phyloP scores from a whole-genome alignment of 75 land plant species.

The Selaginella tamariscina region DNA sequence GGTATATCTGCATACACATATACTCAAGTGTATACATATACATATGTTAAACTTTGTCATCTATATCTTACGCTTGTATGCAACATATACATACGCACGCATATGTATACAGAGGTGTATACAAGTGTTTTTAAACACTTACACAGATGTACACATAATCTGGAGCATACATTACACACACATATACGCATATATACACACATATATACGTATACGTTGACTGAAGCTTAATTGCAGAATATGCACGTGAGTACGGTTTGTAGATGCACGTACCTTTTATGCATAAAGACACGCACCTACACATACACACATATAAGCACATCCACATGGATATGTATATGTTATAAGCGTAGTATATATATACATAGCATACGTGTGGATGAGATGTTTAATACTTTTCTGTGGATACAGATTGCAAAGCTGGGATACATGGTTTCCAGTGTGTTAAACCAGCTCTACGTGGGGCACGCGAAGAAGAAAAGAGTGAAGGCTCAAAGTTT shows the following conservation, averaged over 20 bases:
- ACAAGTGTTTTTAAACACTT: too few relatives aligned
- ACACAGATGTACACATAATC: too few relatives aligned
- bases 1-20: too few relatives aligned
- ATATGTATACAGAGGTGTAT: too few relatives aligned
- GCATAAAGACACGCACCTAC: not conserved
- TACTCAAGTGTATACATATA: too few relatives aligned
- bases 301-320: too few relatives aligned
- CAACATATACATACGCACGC: too few relatives aligned
- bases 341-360: not conserved
- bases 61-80: too few relatives aligned
- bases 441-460: constrained; percentile 47
- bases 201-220: not conserved
- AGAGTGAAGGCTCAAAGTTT: constrained; percentile 19
- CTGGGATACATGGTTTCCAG: constrained; percentile 39
- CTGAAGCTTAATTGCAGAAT: constrained; percentile 14
- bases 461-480: constrained; percentile 27
- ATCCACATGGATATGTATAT: not conserved
- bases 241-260: constrained; percentile 21
- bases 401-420: too few relatives aligned
- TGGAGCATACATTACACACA: too few relatives aligned
- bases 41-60: not conserved
- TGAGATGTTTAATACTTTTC: not conserved
- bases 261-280: constrained; percentile 18
- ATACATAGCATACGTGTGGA: not conserved
- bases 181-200: not conserved